Base-by-base conservation (phyloP, 495 filamentous ascomycete species). In the Evernia prunastri region DNA sequence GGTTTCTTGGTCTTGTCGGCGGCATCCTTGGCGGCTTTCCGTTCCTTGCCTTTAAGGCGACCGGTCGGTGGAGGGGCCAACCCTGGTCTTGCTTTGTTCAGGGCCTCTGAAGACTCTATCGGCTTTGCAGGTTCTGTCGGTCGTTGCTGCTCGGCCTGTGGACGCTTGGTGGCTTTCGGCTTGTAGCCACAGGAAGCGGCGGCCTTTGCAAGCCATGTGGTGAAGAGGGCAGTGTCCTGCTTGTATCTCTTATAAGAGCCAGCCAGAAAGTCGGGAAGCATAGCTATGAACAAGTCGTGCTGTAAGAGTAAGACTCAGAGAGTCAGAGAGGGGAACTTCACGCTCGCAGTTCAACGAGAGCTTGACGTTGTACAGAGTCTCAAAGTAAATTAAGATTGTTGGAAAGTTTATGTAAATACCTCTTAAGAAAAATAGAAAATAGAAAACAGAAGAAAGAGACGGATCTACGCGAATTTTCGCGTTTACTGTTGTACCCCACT, bases 161-260 rank as follows among this genome's bases (percentile, higher is more conserved):
- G 45, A 42, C 53, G 56, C 57, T 65, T 45, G 10, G 17, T 60
- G 33, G 29, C 33, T 54, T 60, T 25, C 29, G 57, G 57, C 33
- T 53, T 63, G 43, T 63, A 66, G 49, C 51, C 60, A 43, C 29
- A 57, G n/a, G 64, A 40, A 35, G 45, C 33, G 53, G 64, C 59
- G 13, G 59, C 54, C 51, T 61, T n/a, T 7, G 53, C 47, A 51
- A 66, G 64, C 64, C 64, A 66, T 43, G 64, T 66, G 8, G 64
- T 66, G 57, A 65, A 65, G 40, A 60, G 25, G 23, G 35, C 40
- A n/a, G 63, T 64, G 56, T 58, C 59, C 20, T 61, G 43, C 43
- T 61, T 61, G 45, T 53, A 61, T 33, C 45, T 45, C 37, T 27
- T 15, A n/a, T 57, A 63, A 18, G 42, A 53, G 17, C 61, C 33